Percentiles rank a stretch among this genome's conserved stretches.
Conservation (phyloP, 148 eudicot species). For the Rhododendron molle region DNA sequence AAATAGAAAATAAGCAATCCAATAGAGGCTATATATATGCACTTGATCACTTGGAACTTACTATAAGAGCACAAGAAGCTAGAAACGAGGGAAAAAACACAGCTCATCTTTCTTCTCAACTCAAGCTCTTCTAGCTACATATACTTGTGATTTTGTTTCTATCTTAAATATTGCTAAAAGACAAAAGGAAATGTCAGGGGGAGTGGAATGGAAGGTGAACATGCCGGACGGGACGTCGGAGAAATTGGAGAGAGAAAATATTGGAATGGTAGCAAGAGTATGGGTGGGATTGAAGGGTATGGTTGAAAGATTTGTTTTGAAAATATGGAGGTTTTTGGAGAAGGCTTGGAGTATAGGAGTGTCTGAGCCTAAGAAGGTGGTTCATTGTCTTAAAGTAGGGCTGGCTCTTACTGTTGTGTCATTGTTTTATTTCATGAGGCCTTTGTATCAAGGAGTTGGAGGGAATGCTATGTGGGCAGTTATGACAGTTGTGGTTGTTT, state of each 20-base stretch:
- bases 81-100: background rate
- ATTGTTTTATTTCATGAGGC: constrained; percentile 78
- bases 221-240: constrained; percentile 47
- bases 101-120: background rate
- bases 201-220: constrained; percentile 60
- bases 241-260: constrained; percentile 32
- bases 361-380: constrained; percentile 60
- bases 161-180: constrained; percentile 24
- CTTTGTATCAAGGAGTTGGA: constrained; percentile 80
- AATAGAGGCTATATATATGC: background rate
- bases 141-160: background rate
- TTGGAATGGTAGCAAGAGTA: constrained; percentile 10
- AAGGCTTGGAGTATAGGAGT: constrained; percentile 61
- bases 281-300: constrained; percentile 20
- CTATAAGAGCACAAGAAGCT: background rate
- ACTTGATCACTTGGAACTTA: background rate
- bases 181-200: constrained; percentile 24
- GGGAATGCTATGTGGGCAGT: constrained; percentile 97
- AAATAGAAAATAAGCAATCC: background rate
- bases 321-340: constrained; percentile 39
- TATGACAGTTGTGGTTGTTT: constrained; percentile 88
- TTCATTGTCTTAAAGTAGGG: constrained; percentile 78
- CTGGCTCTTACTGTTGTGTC: constrained; percentile 73
- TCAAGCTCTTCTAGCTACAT: background rate
- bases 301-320: constrained; percentile 20